Evolutionary conservation across 148 eudicot genomes (phyloP).

Genomic region (Polygonum aviculare): DNA sequence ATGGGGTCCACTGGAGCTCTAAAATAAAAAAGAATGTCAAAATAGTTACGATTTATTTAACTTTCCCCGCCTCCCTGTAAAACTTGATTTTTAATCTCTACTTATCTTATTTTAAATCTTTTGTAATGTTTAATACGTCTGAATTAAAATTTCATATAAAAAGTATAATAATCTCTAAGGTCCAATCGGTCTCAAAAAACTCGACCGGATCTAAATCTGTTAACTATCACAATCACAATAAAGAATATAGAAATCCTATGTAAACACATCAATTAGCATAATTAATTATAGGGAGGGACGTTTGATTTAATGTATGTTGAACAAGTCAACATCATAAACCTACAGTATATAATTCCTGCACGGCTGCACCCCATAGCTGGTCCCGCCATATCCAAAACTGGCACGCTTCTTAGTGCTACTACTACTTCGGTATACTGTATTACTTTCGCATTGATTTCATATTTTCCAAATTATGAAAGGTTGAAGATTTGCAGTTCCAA

Average conservation of each 20-base stretch:
- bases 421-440: not conserved
- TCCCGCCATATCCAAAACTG: slow-evolving; percentile 8
- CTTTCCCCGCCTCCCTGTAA: no score
- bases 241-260: not conserved
- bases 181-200: no score
- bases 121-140: no score
- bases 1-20: no score
- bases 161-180: no score
- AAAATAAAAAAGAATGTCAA: no score
- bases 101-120: no score
- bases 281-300: not conserved
- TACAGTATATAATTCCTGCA: not conserved
- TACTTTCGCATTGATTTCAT: not conserved
- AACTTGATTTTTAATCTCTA: no score
- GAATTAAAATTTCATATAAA: no score
- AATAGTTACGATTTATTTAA: no score
- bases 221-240: no score
- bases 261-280: not conserved
- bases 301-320: not conserved
- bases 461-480: not conserved
- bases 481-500: not conserved
- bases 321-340: not conserved
- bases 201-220: no score
- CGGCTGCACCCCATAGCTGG: not conserved
- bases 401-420: not conserved